These are phyloP conservation scores for Physaria fendleri DNA, from an alignment of 345 rosid genomes.

Conservation along the genomic window DNA sequence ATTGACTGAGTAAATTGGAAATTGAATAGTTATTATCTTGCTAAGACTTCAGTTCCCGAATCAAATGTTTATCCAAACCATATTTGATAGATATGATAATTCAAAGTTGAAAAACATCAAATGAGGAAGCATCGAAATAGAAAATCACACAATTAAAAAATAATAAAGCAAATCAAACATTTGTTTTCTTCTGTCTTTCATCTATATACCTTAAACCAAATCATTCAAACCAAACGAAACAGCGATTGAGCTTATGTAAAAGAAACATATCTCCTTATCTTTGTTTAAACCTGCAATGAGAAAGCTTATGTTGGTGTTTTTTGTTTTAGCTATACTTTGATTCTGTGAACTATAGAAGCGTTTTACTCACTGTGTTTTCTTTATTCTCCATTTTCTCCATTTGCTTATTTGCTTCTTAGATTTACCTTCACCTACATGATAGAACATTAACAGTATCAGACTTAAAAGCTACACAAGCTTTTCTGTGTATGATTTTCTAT, in stretches of 20 bases:
- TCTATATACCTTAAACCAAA: no score
- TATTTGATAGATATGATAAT: neutral
- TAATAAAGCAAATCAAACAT: conserved; percentile 3
- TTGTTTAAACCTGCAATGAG: conserved; percentile 17
- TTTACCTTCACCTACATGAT: conserved; percentile 39
- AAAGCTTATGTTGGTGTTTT: neutral
- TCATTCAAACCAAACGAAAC: conserved; percentile 27
- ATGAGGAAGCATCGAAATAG: neutral
- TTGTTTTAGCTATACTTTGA: neutral
- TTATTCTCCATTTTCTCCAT: conserved; percentile 48
- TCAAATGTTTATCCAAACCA: neutral
- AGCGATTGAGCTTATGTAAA: conserved; percentile 2
- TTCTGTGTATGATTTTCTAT: neutral
- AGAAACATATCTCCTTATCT: conserved; percentile 1
- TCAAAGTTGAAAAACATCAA: neutral
- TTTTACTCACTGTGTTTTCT: conserved; percentile 42
- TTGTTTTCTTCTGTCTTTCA: no score
- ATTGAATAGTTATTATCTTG: neutral
- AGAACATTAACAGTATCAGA: neutral
- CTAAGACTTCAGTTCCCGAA: neutral
- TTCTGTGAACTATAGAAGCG: neutral
- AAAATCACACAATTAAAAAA: conserved; percentile 13
- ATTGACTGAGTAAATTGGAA: conserved; percentile 4
- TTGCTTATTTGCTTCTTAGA: conserved; percentile 30
- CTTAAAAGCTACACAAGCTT: neutral